These are phyloP conservation scores for Crinitomyces ghanaensis DNA, from an alignment of 805 yeast genomes.

Conservation along the genomic window DNA sequence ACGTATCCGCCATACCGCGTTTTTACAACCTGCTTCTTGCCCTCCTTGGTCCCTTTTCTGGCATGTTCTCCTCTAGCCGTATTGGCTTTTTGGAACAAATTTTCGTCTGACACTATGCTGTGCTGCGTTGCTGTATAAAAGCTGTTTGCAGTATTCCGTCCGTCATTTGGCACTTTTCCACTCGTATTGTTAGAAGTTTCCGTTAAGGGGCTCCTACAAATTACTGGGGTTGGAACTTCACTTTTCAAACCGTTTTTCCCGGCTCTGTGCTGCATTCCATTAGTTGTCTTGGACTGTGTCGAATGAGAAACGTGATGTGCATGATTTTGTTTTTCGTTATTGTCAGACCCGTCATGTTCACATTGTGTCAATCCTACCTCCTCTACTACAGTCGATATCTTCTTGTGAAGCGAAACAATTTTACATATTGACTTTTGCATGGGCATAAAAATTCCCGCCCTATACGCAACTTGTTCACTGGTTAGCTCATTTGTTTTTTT, in stretches of 20 bases:
- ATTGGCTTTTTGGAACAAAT: too few species aligned
- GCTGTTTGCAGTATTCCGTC: too few species aligned
- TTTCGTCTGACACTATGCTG: too few species aligned
- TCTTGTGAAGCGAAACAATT: constrained; percentile 1
- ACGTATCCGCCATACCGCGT: constrained; percentile 19
- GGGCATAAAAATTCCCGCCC: constrained; percentile 18
- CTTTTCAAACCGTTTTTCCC: not conserved
- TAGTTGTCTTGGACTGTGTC: not conserved
- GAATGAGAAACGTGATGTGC: not conserved
- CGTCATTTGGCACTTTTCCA: too few species aligned
- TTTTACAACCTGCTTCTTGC: not conserved
- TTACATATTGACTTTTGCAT: constrained; percentile 6
- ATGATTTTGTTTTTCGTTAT: not conserved
- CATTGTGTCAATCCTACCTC: not conserved
- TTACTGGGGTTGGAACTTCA: too few species aligned
- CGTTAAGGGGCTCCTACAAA: too few species aligned
- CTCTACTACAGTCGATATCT: not conserved
- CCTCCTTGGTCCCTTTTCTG: too few species aligned
- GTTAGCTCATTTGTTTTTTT: not conserved
- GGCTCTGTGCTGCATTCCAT: not conserved
- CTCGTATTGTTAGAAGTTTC: too few species aligned
- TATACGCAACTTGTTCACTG: constrained; percentile 8
- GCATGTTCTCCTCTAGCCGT: too few species aligned
- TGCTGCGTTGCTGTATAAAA: too few species aligned
- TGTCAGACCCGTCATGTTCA: not conserved